Evolutionary conservation across 306 rosid genomes (phyloP).

Genomic region (Cucumis hystrix): DNA sequence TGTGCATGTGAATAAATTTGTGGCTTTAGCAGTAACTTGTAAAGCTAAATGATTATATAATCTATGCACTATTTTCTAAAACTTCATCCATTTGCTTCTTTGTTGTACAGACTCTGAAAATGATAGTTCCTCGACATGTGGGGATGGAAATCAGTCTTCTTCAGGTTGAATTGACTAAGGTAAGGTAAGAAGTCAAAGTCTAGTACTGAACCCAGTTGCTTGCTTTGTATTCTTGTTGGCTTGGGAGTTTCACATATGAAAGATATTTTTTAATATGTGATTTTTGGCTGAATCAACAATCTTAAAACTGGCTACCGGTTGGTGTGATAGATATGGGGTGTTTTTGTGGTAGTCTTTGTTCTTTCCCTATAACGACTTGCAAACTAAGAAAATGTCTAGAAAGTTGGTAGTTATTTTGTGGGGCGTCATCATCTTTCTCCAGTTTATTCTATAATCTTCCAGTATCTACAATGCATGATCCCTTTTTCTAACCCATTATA

Average conservation of each 20-base stretch:
- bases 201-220: not conserved
- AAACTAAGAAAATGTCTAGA: not conserved
- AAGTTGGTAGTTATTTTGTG: not conserved
- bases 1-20: not conserved
- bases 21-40: not conserved
- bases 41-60: not conserved
- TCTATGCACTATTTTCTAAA: constrained; percentile 6
- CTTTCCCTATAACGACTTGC: not conserved
- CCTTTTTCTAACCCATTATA: not conserved
- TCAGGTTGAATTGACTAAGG: constrained; percentile 24
- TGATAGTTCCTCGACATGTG: constrained; percentile 55
- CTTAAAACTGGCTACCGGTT: not conserved
- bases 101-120: constrained; percentile 55
- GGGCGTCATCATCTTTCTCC: not conserved
- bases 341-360: not conserved
- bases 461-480: not conserved
- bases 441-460: not conserved
- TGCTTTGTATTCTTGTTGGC: not conserved
- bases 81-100: not conserved
- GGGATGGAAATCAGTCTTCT: constrained; percentile 41
- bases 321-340: not conserved
- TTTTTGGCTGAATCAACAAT: not conserved
- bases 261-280: not conserved
- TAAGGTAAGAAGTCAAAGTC: not conserved
- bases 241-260: not conserved